A percentile compares a stretch with the other conserved stretches of the same genome.
Evolutionary conservation across 2,329 filamentous ascomycete species (phyloP).

Genomic region (Fusarium nanum): DNA sequence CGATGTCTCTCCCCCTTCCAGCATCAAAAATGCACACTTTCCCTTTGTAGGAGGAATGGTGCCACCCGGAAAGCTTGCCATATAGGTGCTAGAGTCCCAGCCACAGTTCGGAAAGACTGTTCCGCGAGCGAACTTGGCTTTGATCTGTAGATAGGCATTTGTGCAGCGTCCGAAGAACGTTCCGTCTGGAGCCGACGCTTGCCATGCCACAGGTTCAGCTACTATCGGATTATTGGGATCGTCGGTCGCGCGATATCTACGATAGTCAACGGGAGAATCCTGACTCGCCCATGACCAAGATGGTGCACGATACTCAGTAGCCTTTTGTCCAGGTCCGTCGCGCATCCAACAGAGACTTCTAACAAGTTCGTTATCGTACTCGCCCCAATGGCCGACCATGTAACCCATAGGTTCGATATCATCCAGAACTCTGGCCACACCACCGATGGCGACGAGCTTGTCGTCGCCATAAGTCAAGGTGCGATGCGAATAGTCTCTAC

Average conservation of each 20-base stretch:
- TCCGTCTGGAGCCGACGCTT: background rate
- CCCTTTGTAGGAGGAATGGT: background rate
- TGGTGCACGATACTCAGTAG: background rate
- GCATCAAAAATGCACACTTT: background rate
- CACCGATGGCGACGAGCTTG: conserved; percentile 7
- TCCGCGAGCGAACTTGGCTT: background rate
- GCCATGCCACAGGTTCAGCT: background rate
- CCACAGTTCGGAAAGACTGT: conserved; percentile 3
- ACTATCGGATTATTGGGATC: too few species aligned
- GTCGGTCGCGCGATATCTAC: too few species aligned
- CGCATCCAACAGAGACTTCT: conserved; percentile 8
- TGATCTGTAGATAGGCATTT: conserved; percentile 1
- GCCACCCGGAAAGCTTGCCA: too few species aligned
- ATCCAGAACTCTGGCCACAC: background rate
- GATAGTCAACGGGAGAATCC: background rate
- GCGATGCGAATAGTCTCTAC: background rate
- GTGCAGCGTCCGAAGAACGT: conserved; percentile 1
- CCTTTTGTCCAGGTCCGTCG: background rate
- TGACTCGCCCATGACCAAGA: conserved; percentile 23
- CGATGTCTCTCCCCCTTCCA: background rate
- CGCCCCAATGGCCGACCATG: conserved; percentile 12
- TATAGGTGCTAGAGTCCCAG: too few species aligned
- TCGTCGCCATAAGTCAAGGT: background rate
- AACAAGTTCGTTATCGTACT: background rate
- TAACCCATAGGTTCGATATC: background rate